Evolutionary conservation across 2,329 filamentous ascomycete genomes (phyloP), one percentile per base, ranked within the genome.

Genomic region (Pseudogymnoascus sp.): DNA sequence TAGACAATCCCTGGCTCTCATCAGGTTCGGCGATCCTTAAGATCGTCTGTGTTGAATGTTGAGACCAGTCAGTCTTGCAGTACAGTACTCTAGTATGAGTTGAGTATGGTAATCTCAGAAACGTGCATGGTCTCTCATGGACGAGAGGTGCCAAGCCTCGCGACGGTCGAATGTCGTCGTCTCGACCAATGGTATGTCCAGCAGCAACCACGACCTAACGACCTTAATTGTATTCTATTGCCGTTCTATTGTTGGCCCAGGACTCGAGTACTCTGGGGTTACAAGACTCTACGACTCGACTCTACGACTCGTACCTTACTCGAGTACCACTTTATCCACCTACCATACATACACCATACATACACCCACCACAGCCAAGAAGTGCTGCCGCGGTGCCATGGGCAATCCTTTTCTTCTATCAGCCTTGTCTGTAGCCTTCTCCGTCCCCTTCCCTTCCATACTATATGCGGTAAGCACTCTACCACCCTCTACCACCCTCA

Each of bases 51-150:
- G 16, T 33, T 55, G 45, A 19, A 8, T 33, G 45, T 55, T 55
- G 45, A 55, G 45, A 16, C 45, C 25, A 55, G 45, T 52, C 45
- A 11, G 25, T 52, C 19, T 19, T 19, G 19, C 19, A 19, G 6
- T 30, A 8, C 19, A 16, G 25, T 22, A 52, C 11, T 30, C 8
- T 11, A 11, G 45, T 30, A 28, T 16, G 45, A 52, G 5, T 33
- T 19, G 14, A 14, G 25, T 1, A 55, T 33, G n/a, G 25, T 33
- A n/a, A 33, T 33, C 45, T 55, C 45, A 55, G 49, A 55, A 55
- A 55, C 49, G 49, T 55, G 49, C 28, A 55, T 55, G 49, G 49
- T 55, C 5, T 55, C 49, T 55, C 41, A 33, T 55, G 49, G 49
- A 33, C 49, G 49, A 55, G 49, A 55, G 49, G 49, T 55, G 49